phyloP scores from a whole-genome alignment of 306 rosid genomes.

The Echinosophora koreensis region DNA sequence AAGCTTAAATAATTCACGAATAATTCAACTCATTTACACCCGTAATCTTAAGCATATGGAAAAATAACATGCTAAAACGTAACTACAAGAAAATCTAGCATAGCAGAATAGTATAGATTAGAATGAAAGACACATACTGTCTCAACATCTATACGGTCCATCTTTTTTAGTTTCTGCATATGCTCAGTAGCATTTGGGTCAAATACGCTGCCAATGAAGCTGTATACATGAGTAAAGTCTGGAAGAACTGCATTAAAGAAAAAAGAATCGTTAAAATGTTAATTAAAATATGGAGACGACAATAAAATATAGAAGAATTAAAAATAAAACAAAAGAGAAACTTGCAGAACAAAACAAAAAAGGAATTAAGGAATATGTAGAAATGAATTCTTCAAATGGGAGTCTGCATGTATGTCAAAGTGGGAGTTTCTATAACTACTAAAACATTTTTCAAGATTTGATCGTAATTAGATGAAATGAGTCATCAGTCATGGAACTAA shows the following conservation, averaged over 20 bases:
- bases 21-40: too few relatives aligned
- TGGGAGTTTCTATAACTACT: conserved; percentile 7
- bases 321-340: not conserved
- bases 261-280: not conserved
- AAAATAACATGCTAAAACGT: not conserved
- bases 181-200: conserved; percentile 73
- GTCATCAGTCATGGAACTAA: conserved; percentile 13
- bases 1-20: too few relatives aligned
- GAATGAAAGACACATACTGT: conserved; percentile 58
- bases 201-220: conserved; percentile 86
- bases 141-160: conserved; percentile 86
- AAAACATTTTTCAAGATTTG: not conserved
- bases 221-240: conserved; percentile 77
- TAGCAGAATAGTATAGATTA: conserved; percentile 5
- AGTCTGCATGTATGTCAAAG: not conserved
- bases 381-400: not conserved
- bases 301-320: not conserved
- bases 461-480: not conserved
- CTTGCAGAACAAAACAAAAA: not conserved
- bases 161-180: conserved; percentile 68
- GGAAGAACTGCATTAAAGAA: conserved; percentile 77
- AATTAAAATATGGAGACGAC: conserved; percentile 9
- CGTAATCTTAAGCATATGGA: not conserved
- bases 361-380: not conserved
- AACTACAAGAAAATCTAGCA: not conserved